These are phyloP conservation scores for Claviceps paspali DNA, from an alignment of 2,329 filamentous ascomycete genomes.

Conservation along the genomic window DNA sequence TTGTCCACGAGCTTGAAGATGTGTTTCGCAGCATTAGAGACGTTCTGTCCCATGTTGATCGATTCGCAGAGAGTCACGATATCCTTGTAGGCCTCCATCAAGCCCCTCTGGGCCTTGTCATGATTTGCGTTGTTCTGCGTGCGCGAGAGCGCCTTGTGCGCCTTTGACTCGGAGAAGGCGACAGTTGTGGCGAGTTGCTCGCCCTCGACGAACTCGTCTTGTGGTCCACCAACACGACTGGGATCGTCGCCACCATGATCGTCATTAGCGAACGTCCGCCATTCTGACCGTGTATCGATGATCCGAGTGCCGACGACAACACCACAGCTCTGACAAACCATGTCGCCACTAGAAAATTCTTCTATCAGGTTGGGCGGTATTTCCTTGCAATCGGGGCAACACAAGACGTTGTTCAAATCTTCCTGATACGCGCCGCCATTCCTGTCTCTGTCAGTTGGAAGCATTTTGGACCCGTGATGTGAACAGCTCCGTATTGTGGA, in stretches of 20 bases:
- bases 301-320: conserved; percentile 80
- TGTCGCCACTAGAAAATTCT: conserved; percentile 82
- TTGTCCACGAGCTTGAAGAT: conserved; percentile 93
- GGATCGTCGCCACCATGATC: conserved; percentile 94
- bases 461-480: conserved; percentile 32
- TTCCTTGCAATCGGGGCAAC: conserved; percentile 85
- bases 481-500: no score
- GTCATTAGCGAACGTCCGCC: conserved; percentile 97
- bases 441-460: conserved; percentile 22
- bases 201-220: conserved; percentile 79
- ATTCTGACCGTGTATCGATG: conserved; percentile 92
- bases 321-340: conserved; percentile 84
- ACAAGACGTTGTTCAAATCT: conserved; percentile 72
- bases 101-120: conserved; percentile 69
- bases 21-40: conserved; percentile 82
- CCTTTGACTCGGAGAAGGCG: conserved; percentile 61
- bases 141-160: conserved; percentile 60
- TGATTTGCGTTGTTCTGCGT: conserved; percentile 74
- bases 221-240: conserved; percentile 90
- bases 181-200: conserved; percentile 82
- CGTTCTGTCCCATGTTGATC: conserved; percentile 64
- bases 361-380: conserved; percentile 84
- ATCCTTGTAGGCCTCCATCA: conserved; percentile 76
- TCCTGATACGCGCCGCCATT: conserved; percentile 36
- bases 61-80: conserved; percentile 79